phyloP scores from a whole-genome alignment of 1,139 yeast species.

The Pichia sp. region DNA sequence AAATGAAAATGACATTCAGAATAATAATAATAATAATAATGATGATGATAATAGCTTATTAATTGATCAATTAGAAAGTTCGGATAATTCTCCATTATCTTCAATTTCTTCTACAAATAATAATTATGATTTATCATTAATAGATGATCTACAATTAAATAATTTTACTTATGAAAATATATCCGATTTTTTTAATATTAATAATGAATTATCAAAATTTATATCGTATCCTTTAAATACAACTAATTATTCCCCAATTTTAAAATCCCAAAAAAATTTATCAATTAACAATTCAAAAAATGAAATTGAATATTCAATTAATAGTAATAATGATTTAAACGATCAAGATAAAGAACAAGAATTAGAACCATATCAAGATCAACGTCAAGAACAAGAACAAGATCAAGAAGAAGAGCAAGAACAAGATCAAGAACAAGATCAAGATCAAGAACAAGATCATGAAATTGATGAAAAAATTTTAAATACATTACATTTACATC shows the following conservation, averaged over 20 bases:
- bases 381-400: background rate
- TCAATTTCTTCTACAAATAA: background rate
- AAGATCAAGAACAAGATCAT: background rate
- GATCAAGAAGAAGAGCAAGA: background rate
- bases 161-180: too few relatives aligned
- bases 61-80: too few relatives aligned
- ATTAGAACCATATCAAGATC: too few relatives aligned
- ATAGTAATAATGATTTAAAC: too few relatives aligned
- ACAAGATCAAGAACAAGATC: background rate
- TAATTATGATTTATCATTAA: background rate
- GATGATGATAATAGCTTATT: background rate
- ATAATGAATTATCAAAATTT: too few relatives aligned
- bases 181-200: too few relatives aligned
- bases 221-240: too few relatives aligned
- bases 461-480: slow-evolving; percentile 1
- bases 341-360: too few relatives aligned
- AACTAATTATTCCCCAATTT: slow-evolving; percentile 16
- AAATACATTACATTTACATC: background rate
- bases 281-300: background rate
- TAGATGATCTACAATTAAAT: background rate
- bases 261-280: slow-evolving; percentile 17
- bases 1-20: background rate
- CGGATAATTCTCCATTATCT: too few relatives aligned
- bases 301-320: too few relatives aligned
- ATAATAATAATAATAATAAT: background rate